Evolutionary conservation across 306 rosid genomes (phyloP), one percentile per base, ranked within the genome.

Genomic region (Chamaecrista fasciculata): DNA sequence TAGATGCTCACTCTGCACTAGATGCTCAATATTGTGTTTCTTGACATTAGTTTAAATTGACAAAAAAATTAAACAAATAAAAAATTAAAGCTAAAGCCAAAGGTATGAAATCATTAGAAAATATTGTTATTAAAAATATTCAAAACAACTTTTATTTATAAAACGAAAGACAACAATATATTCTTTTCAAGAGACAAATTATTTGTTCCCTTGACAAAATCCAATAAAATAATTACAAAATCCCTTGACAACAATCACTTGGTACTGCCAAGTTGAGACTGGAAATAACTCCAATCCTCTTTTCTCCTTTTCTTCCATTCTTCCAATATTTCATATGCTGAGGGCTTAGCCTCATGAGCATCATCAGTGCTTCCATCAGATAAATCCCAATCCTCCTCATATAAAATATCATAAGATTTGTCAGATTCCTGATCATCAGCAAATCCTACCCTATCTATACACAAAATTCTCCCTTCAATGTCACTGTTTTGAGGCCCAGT

Each of bases 301-400:
- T 67, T 73, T 81, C 97, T 81, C 57, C 73, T 83, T 75, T 88
- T 91, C 73, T 90, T 86, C 97, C 97, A 90, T 19, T 57, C 73
- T 67, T 84, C 77, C 77, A 91, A 78, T 76, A 86, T 88, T 77
- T 94, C 95, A 67, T 62, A 28, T 28, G 87, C 91, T 0, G 92
- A 73, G 48, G 96, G 97, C 37, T 69, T 71, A 34, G 46, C 55
- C 43, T 75, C 89, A 62, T 47, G 79, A 20, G 73, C 89, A 62
- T 47, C 80, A 20, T 70, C 69, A 16, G 69, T 47, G 62, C 77
- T 28, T 79, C 66, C 86, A 66, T 62, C 76, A 39, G 52, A 34
- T 18, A 26, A 51, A 59, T 76, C 82, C 29, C 71, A 76, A 50
- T 57, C 70, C 69, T 69, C 80, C 47, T 69, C 55, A 33, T 52